Base-by-base conservation (phyloP, 2,329 filamentous ascomycete genomes). In the Hypoxylon rubiginosum region DNA sequence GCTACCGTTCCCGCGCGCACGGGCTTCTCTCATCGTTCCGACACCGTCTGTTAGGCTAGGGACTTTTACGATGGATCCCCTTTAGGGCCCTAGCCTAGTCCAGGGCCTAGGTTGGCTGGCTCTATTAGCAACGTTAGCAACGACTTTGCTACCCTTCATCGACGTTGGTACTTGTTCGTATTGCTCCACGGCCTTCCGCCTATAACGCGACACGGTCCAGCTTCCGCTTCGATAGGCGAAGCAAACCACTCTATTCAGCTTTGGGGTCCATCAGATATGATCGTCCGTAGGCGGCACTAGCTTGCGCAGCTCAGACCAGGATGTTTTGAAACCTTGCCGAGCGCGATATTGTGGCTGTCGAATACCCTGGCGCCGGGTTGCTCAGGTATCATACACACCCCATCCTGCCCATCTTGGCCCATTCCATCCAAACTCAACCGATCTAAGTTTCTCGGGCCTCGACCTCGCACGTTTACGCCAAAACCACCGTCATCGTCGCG, bases 1-100 rank as follows among this genome's bases (percentile, higher is more conserved):
- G 57, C 64, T 69, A 67, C 67, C 67, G 62, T 65, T 66, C 69
- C 67, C 67, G 67, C 67, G 59, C 59, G 66, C 68, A 70, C 70
- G 63, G 68, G 36, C 64, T 58, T 62, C 34, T 52, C 58, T 69
- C 39, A 43, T 43, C 39, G 6, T 43, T 43, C 68, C 70, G 66
- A 56, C 58, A 45, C 57, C 39, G 64, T 61, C 53, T 46, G 54
- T 64, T 34, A 57, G 50, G 60, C 51, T 67, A 62, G 60, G 53
- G 53, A 58, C 60, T 59, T 64, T 66, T 66, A 66, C 54, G 46
- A 64, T 64, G 46, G 60, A 63, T 68, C 61, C 43, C 59, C 46
- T 62, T n/a, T n/a, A n/a, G n/a, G n/a, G n/a, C n/a, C n/a, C n/a
- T n/a, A n/a, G n/a, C n/a, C 48, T 36, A 53, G 50, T 36, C 28